These are phyloP conservation scores for Fusarium armeniacum DNA, from an alignment of 2,329 filamentous ascomycete genomes.

Conservation along the genomic window DNA sequence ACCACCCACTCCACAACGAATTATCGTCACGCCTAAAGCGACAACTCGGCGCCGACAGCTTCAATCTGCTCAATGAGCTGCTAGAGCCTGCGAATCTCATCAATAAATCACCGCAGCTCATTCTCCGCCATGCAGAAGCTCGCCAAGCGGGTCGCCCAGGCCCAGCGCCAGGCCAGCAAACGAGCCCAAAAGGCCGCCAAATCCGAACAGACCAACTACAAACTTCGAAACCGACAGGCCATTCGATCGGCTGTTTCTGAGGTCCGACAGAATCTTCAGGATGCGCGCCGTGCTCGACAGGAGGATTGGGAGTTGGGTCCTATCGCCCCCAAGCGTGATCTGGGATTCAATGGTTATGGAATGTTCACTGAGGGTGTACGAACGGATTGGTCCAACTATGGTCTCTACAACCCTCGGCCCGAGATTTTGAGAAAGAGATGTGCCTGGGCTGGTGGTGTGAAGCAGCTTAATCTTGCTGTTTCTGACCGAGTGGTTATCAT, in stretches of 20 bases:
- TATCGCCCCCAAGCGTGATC: conserved; percentile 81
- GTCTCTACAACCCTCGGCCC: conserved; percentile 49
- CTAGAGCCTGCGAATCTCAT: conserved; percentile 41
- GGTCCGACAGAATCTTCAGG: conserved; percentile 55
- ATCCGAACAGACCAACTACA: conserved; percentile 49
- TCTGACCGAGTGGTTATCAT: conserved; percentile 88
- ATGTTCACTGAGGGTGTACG: conserved; percentile 60
- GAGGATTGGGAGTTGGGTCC: conserved; percentile 86
- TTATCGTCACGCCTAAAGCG: conserved; percentile 43
- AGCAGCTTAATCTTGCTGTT: conserved; percentile 71
- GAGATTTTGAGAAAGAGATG: conserved; percentile 60
- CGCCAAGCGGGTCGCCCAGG: conserved; percentile 74
- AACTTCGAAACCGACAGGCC: conserved; percentile 52
- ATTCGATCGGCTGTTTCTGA: conserved; percentile 52
- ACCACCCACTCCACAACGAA: conserved; percentile 47
- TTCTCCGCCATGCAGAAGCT: conserved; percentile 75
- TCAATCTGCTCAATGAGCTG: conserved; percentile 47
- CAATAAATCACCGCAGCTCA: conserved; percentile 26
- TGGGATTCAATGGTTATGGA: conserved; percentile 74
- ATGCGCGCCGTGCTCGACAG: conserved; percentile 66
- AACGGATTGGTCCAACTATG: conserved; percentile 55
- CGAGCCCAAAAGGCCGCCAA: conserved; percentile 59
- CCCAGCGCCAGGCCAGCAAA: conserved; percentile 73
- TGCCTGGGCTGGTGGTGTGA: conserved; percentile 68
- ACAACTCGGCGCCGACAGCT: conserved; percentile 46